Base-by-base conservation (phyloP, 306 rosid genomes). In the Chamaecrista fasciculata region DNA sequence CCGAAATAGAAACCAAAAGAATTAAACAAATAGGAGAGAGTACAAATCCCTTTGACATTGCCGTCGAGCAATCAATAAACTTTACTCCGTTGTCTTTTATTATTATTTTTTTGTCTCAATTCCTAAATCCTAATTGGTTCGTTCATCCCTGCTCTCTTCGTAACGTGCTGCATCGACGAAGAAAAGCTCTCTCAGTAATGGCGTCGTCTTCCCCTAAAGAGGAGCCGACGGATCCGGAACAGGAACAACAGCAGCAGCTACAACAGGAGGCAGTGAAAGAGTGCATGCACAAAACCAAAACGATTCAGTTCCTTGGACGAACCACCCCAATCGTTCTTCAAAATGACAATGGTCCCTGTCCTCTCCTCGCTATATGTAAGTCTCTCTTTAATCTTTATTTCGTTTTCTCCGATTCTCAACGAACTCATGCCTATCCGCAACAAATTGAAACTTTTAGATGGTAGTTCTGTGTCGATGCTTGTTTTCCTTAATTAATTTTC, bases 321-420 rank as follows among this genome's bases (percentile, higher is more conserved):
- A 80, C 95, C 24, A 80, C 87, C 31, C 99, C 99, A 16, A 84
- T 95, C 84, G 82, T 95, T 31, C 93, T 95, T 50, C 99, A 95
- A 67, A 95, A 95, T 80, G 99, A 95, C 80, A 95, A 95, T 85
- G 99, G 99, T 70, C 99, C 99, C 24, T 95, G 99, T 43, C 99
- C 99, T 43, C 99, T 95, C 52, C 99, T 95, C 80, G 97, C 99
- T 58, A 95, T 95, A 65, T 95, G 99, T 95, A 76, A 77, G 76
- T 74, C 67, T 76, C 43, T 70, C 58, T 77, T 12, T 11, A 8
- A 7, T 69, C 9, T 25, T 18, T 47, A 2, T 72, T 69, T n/a
- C 16, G 14, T 6, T 16, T 33, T 81, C 18, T 7, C 31, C 1
- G 58, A 53, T 42, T 67, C 37, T 46, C 18, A 28, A 9, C 37